These are phyloP conservation scores for Sphagnum tenellum DNA, from an alignment of 225 moss, liverwort and hornwort species.

Conservation along the genomic window DNA sequence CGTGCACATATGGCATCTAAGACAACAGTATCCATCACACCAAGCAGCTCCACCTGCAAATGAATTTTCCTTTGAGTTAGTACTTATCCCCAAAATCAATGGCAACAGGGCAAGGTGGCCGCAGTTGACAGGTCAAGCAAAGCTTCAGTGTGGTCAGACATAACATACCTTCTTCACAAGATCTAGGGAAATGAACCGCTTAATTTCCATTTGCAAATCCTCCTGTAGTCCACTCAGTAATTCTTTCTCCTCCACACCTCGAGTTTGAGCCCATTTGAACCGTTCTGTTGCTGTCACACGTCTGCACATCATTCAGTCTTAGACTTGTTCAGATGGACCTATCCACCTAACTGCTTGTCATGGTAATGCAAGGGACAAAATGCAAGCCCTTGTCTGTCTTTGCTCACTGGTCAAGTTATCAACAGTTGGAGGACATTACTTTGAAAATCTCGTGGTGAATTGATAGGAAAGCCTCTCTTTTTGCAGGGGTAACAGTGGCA, in stretches of 20 bases:
- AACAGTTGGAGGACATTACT: neutral
- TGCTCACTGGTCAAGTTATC: neutral
- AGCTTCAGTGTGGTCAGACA: neutral
- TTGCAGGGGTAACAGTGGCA: too few relatives aligned
- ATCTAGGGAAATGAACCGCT: slow-evolving; percentile 54
- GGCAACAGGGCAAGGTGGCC: too few relatives aligned
- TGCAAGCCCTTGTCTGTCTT: neutral
- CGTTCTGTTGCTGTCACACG: slow-evolving; percentile 60
- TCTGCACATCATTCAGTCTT: slow-evolving; percentile 19
- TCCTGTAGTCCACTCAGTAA: slow-evolving; percentile 49
- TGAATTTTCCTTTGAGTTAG: neutral
- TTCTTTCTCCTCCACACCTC: slow-evolving; percentile 65
- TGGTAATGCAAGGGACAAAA: too few relatives aligned
- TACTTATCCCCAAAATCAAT: too few relatives aligned
- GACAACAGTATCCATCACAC: slow-evolving; percentile 48
- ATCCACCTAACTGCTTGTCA: neutral
- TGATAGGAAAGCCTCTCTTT: too few relatives aligned
- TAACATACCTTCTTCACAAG: slow-evolving; percentile 61
- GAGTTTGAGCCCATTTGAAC: slow-evolving; percentile 61
- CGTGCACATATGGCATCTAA: slow-evolving; percentile 69
- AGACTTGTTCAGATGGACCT: neutral
- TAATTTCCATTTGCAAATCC: slow-evolving; percentile 61
- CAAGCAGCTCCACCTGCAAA: slow-evolving; percentile 59
- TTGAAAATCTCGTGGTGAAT: too few relatives aligned
- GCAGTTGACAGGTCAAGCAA: too few relatives aligned